Base-by-base conservation (phyloP, 768 basidiomycete species). In the Kwoniella sp. region DNA sequence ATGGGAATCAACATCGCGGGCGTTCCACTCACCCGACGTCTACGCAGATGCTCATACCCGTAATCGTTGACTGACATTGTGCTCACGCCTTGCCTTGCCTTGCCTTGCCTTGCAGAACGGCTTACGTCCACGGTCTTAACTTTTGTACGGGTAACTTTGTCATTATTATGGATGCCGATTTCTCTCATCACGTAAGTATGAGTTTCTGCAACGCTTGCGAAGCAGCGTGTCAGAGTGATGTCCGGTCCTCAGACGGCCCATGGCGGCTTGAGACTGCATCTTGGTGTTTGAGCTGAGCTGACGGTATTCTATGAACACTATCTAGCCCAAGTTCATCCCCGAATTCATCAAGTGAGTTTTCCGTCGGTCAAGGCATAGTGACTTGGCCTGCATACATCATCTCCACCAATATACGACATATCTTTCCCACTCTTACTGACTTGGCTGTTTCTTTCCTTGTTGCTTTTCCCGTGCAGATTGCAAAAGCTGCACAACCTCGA, bases 81-180 rank as follows among this genome's bases (percentile, higher is more conserved):
- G 33, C 13, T 33, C 13, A 33, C 33, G 33, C 33, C n/a, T n/a
- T n/a, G n/a, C n/a, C n/a, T n/a, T n/a, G n/a, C n/a, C n/a, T n/a
- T n/a, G n/a, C n/a, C n/a, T n/a, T n/a, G n/a, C n/a, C n/a, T n/a
- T n/a, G n/a, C n/a, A 92, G 91, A 60, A 93, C 92, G 22, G 92
- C 92, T 33, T 95, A 95, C 76, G 90, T 94, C 37, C 90, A 95
- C 75, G 92, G 92, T 13, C 83, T 95, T 52, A 88, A 91, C 70
- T 94, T 90, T 80, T 89, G 88, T 70, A 88, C 88, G 0, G 92
- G 92, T 9, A 90, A 91, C 80, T 95, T 93, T 81, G 91, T 93
- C 22, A 90, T 94, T 75, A 94, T 95, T 77, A 95, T 95, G 92
- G 92, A 95, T 72, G 92, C 92, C 55, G 92, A 95, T 81, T 93